Evolutionary conservation across 345 rosid species (phyloP).

Genomic region (Conringia planisiliqua): DNA sequence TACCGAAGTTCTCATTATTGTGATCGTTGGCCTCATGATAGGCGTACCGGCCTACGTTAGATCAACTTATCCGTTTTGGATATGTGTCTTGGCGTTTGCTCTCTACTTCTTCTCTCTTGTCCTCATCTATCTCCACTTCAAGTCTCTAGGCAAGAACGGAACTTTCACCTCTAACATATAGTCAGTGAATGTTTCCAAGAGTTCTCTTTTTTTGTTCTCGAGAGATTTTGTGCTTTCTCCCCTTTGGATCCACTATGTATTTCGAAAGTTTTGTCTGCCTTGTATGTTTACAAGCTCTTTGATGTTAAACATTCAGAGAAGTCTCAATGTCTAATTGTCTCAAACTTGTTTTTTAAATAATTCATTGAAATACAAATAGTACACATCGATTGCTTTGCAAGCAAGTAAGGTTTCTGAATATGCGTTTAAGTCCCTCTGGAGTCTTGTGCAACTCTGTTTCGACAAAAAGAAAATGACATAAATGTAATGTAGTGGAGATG

Average conservation of each 20-base stretch:
- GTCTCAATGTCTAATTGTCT: no score
- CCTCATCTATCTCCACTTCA: constrained; percentile 21
- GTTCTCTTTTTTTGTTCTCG: neutral
- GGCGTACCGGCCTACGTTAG: constrained; percentile 32
- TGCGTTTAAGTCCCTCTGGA: no score
- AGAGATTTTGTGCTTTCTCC: neutral
- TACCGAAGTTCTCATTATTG: constrained; percentile 22
- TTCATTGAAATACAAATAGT: no score
- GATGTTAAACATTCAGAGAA: neutral
- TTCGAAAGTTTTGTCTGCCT: neutral
- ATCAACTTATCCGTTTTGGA: constrained; percentile 32
- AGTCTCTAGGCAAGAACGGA: neutral
- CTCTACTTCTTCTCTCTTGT: constrained; percentile 27
- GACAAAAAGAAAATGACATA: no score
- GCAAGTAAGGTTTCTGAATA: no score
- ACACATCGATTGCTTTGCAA: no score
- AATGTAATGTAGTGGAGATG: no score
- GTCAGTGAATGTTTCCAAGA: neutral
- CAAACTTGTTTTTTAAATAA: no score
- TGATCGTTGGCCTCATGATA: constrained; percentile 21
- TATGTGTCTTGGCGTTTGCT: constrained; percentile 26
- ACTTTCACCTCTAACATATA: neutral
- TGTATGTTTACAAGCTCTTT: neutral
- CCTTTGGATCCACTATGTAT: neutral
- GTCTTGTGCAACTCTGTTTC: no score